These are phyloP conservation scores for Candolleomyces aberdarensis DNA, from an alignment of 768 basidiomycete genomes.

Conservation along the genomic window DNA sequence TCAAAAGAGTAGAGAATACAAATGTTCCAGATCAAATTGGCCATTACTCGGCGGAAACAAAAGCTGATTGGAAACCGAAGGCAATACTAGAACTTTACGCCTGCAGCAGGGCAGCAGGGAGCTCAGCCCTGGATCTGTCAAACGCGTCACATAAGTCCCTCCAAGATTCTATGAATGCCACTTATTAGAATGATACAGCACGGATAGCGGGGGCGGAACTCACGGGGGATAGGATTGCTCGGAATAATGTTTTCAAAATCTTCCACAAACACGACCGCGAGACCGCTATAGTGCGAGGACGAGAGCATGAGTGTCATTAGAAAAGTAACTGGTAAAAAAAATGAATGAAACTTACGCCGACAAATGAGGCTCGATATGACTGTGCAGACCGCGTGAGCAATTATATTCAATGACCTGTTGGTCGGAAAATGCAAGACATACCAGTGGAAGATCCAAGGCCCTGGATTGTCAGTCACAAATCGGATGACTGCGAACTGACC, in stretches of 20 bases:
- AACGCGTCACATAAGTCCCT: neutral
- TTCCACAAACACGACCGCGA: conserved; percentile 34
- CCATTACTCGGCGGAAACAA: too few species aligned
- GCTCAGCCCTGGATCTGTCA: neutral
- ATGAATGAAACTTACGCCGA: neutral
- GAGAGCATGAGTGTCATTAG: too few species aligned
- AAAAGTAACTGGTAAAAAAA: neutral
- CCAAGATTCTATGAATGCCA: neutral
- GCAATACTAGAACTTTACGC: too few species aligned
- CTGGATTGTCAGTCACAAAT: conserved; percentile 66
- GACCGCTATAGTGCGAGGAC: conserved; percentile 19
- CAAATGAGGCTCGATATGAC: conserved; percentile 9
- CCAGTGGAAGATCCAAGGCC: conserved; percentile 55
- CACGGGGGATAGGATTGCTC: conserved; percentile 8
- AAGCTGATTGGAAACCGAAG: too few species aligned
- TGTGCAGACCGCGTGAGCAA: neutral
- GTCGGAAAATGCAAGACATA: conserved; percentile 15
- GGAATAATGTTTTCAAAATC: conserved; percentile 15
- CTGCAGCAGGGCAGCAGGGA: too few species aligned
- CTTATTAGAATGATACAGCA: neutral
- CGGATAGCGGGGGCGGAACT: neutral
- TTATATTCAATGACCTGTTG: neutral
- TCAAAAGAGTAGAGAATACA: too few species aligned
- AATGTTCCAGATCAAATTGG: too few species aligned
- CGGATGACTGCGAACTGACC: conserved; percentile 47